Base-by-base conservation (phyloP, 352 stramenopile genomes). In the Aphanomyces astaci region DNA sequence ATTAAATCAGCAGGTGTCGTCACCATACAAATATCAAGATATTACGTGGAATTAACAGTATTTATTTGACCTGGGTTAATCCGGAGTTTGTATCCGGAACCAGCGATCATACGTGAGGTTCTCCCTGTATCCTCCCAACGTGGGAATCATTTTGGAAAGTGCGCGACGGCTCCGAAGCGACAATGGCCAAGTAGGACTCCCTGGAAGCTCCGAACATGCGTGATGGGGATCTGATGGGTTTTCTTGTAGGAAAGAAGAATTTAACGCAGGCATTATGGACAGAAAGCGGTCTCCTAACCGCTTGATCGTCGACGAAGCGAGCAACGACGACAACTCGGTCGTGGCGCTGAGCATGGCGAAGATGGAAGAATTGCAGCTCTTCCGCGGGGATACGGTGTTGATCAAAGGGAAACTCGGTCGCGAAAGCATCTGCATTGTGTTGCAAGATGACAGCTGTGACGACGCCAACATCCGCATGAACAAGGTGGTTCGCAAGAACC, bases 401-500 rank as follows among this genome's bases (percentile, higher is more conserved):
- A 97, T 99, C 79, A 99, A 99, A 76, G 97, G 97, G 66, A 99
- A 99, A 86, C 98, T 98, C 75, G 96, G 96, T 48, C 86, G 90
- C 46, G 96, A 99, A 73, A 99, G 97, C 10, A 96, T 99, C 11
- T 99, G 96, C 76, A 98, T 99, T 53, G 93, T 98, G 48, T 81
- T 99, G 1, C 88, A 97, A 53, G 96, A 99, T 72, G 97, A 99
- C 71, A 98, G 90, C 19, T 98, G 97, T 54, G 97, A 99, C 49
- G 96, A 99, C 71, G 84, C 86, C 49, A 98, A 91, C 69, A 94
- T 99, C 22, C 87, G 95, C 49, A 99, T 99, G 96, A 99, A 99
- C 88, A 99, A 99, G 84, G 93, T 98, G 30, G 96, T 99, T 51
- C 92, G 97, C 32, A 99, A 99, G 88, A 99, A 99, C 80, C 75